A percentile compares a stretch with the other conserved stretches of the same genome.
Evolutionary conservation across 345 rosid genomes (phyloP).

Genomic region (Pelargonium nanum): DNA sequence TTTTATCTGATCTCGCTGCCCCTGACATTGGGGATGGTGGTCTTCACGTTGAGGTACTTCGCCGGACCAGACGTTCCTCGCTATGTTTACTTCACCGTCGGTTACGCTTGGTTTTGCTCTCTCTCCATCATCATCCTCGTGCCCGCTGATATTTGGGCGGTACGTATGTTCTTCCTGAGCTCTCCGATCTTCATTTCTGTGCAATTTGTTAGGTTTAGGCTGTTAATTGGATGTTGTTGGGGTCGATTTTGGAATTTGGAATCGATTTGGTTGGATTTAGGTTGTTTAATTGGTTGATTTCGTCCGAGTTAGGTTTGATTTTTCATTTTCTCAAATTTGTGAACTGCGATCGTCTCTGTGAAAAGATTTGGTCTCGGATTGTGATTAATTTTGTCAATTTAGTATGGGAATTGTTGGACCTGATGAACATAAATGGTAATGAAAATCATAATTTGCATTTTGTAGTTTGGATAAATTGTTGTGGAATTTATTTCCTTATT

Average conservation of each 20-base stretch:
- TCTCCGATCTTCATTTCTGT: not conserved
- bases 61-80: slow-evolving; percentile 94
- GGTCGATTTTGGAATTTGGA: not conserved
- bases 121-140: slow-evolving; percentile 93
- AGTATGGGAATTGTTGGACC: not conserved
- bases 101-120: slow-evolving; percentile 96
- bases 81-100: slow-evolving; percentile 84
- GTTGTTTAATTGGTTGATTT: not conserved
- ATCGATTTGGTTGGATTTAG: not conserved
- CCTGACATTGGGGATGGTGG: slow-evolving; percentile 84
- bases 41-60: slow-evolving; percentile 70
- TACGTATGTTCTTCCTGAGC: slow-evolving; percentile 7
- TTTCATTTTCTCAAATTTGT: not conserved
- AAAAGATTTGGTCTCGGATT: not conserved
- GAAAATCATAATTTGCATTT: not conserved
- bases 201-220: not conserved
- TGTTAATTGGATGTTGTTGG: not conserved
- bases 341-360: not conserved
- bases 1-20: slow-evolving; percentile 97
- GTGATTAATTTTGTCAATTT: not conserved
- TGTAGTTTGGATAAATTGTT: not conserved
- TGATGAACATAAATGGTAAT: not conserved
- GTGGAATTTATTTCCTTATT: not conserved
- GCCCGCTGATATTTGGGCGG: slow-evolving; percentile 97
- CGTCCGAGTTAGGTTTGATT: not conserved